These are phyloP conservation scores for Ganoderma lingzhi DNA, from an alignment of 1,284 basidiomycete species.

Conservation along the genomic window DNA sequence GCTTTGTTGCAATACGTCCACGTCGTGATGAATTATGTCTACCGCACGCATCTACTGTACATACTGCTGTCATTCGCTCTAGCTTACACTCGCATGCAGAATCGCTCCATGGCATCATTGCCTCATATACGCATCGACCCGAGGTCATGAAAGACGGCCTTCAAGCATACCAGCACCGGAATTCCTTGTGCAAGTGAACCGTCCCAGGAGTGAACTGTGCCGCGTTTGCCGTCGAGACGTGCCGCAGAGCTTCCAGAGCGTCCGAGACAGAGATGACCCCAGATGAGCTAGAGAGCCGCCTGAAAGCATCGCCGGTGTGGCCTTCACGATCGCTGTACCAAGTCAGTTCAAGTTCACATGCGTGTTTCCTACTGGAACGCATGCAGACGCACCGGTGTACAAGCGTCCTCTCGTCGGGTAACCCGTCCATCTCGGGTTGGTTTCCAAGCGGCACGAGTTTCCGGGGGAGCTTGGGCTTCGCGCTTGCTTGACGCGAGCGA, in stretches of 20 bases:
- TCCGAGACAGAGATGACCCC: constrained; percentile 8
- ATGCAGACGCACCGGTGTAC: background rate
- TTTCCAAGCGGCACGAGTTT: background rate
- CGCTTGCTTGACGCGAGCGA: background rate
- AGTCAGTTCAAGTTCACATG: background rate
- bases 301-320: background rate
- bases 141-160: background rate
- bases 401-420: background rate
- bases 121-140: no score
- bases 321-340: background rate
- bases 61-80: background rate
- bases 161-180: constrained; percentile 9
- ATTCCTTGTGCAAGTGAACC: constrained; percentile 4
- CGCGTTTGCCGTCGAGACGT: constrained; percentile 7
- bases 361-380: no score
- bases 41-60: background rate
- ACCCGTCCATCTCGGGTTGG: background rate
- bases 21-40: background rate
- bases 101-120: background rate
- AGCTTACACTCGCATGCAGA: background rate
- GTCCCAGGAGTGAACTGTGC: constrained; percentile 12
- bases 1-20: background rate
- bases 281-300: background rate
- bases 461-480: no score
- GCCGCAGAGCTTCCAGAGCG: constrained; percentile 6